Conservation (phyloP, 129 eudicot species). For the Scalesia atractyloides region DNA sequence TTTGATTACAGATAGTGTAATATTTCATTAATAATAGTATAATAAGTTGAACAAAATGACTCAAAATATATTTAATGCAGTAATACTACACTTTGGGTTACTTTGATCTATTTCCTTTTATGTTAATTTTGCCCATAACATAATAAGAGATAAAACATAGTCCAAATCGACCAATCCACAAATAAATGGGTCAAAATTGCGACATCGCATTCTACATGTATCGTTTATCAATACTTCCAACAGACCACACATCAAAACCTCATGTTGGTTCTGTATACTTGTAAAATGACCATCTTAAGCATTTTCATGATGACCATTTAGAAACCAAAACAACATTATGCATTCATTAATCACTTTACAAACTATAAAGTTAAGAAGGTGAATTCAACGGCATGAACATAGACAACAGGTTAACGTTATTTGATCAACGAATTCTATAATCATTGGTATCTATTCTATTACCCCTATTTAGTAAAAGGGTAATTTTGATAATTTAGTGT, state of each 20-base stretch:
- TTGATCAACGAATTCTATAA: neutral
- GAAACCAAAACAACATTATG: neutral
- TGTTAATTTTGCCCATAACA: neutral
- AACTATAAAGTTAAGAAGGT: neutral
- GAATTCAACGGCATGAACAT: neutral
- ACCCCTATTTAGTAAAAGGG: neutral
- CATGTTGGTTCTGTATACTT: neutral
- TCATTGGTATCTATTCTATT: neutral
- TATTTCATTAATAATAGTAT: neutral
- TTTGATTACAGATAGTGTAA: neutral
- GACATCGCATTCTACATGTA: too few species aligned
- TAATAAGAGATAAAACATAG: neutral
- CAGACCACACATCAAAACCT: constrained; percentile 9
- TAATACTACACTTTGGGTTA: neutral
- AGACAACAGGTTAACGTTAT: neutral
- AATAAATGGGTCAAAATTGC: neutral
- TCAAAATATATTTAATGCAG: neutral
- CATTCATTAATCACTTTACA: neutral
- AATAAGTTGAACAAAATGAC: neutral
- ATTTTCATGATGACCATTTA: neutral
- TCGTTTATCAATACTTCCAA: neutral
- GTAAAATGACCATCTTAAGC: neutral
- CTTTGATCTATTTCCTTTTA: neutral
- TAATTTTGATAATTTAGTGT: neutral
- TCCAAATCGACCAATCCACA: neutral